A percentile compares a stretch with the other conserved stretches of the same genome.
phyloP scores from a whole-genome alignment of 345 rosid genomes.

The Aethionema arabicum region DNA sequence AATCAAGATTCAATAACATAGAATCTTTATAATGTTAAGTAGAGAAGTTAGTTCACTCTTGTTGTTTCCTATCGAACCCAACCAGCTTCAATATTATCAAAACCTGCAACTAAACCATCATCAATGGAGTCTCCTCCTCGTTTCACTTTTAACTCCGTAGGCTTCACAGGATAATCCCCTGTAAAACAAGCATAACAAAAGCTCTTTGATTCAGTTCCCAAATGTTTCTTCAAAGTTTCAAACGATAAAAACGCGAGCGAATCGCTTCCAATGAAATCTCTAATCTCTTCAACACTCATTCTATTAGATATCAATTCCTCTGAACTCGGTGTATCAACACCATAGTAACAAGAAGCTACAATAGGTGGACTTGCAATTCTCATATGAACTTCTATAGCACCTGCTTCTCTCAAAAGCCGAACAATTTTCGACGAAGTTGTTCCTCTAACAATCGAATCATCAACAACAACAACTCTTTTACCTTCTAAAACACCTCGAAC shows the following conservation, averaged over 20 bases:
- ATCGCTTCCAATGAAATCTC: conserved; percentile 71
- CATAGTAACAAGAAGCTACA: conserved; percentile 78
- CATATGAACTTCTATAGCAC: conserved; percentile 96
- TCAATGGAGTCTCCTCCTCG: conserved; percentile 82
- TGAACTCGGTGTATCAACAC: conserved; percentile 94
- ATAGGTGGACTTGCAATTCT: conserved; percentile 96
- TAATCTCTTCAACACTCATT: conserved; percentile 76
- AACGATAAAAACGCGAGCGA: conserved; percentile 77
- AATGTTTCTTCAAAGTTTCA: conserved; percentile 58
- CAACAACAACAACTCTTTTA: conserved; percentile 90
- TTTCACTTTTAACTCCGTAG: conserved; percentile 71
- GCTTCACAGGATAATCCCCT: conserved; percentile 81
- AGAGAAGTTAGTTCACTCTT: not conserved
- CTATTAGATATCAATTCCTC: conserved; percentile 91
- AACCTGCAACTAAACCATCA: conserved; percentile 74
- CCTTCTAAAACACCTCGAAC: conserved; percentile 85
- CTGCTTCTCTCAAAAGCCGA: conserved; percentile 78
- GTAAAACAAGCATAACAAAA: conserved; percentile 97
- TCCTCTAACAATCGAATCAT: conserved; percentile 92
- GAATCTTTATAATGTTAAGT: conserved; percentile 2
- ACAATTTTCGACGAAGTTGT: conserved; percentile 91
- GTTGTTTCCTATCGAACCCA: conserved; percentile 51
- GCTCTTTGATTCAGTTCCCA: conserved; percentile 50
- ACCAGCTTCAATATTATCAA: conserved; percentile 68
- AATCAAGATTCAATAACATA: not conserved